A percentile compares a stretch with the other conserved stretches of the same genome.
Evolutionary conservation across 2,329 filamentous ascomycete species (phyloP).

Genomic region (Aspergillus flavus): DNA sequence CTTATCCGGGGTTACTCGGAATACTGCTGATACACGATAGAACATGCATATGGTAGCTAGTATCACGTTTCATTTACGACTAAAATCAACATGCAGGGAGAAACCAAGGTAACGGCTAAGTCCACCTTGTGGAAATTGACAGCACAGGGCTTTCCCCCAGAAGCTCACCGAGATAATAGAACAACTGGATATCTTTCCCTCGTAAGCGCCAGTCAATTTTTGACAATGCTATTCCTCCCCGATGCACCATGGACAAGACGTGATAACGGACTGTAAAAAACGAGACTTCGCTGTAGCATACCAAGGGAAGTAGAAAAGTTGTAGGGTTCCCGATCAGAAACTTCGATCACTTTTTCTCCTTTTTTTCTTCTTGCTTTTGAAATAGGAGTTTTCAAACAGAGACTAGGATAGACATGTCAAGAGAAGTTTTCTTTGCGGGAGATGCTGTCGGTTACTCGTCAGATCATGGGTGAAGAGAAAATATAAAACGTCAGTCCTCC

Average conservation of each 20-base stretch:
- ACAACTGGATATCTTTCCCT: slow-evolving; percentile 95
- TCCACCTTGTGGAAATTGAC: slow-evolving; percentile 71
- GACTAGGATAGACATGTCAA: slow-evolving; percentile 45
- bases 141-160: slow-evolving; percentile 98
- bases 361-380: slow-evolving; percentile 35
- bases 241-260: slow-evolving; percentile 33
- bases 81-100: slow-evolving; percentile 42
- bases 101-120: slow-evolving; percentile 80
- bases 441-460: slow-evolving; percentile 7
- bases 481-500: slow-evolving; percentile 18
- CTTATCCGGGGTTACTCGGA: not conserved
- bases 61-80: slow-evolving; percentile 40
- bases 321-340: slow-evolving; percentile 29
- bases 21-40: slow-evolving; percentile 8
- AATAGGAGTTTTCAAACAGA: slow-evolving; percentile 33
- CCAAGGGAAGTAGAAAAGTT: slow-evolving; percentile 33
- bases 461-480: slow-evolving; percentile 3
- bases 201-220: slow-evolving; percentile 80
- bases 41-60: slow-evolving; percentile 31
- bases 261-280: slow-evolving; percentile 29
- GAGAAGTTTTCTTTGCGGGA: slow-evolving; percentile 26
- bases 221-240: slow-evolving; percentile 44
- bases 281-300: slow-evolving; percentile 24
- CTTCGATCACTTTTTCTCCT: slow-evolving; percentile 35
- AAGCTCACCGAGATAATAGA: slow-evolving; percentile 43